A percentile compares a stretch with the other conserved stretches of the same genome.
Conservation (phyloP, 495 filamentous ascomycete species). For the Chlorociboria aeruginascens region DNA sequence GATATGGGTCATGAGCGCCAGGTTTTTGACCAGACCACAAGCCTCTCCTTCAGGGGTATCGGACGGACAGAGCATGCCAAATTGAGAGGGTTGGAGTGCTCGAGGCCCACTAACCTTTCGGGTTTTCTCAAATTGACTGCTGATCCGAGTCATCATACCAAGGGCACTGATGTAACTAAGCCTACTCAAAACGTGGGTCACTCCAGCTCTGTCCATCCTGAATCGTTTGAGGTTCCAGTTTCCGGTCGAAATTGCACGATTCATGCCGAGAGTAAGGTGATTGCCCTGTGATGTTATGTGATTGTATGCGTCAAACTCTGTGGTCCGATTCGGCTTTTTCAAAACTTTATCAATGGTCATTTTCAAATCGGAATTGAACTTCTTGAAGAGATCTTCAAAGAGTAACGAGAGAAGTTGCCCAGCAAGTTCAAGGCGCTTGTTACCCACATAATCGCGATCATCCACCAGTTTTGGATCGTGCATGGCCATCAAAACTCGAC, state of each 20-base stretch:
- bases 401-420: conserved; percentile 90
- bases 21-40: conserved; percentile 94
- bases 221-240: conserved; percentile 98
- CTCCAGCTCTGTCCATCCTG: conserved; percentile 94
- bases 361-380: conserved; percentile 77
- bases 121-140: conserved; percentile 97
- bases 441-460: conserved; percentile 94
- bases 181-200: conserved; percentile 91
- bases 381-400: conserved; percentile 96
- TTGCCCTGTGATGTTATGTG: conserved; percentile 66
- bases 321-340: conserved; percentile 75
- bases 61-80: conserved; percentile 92
- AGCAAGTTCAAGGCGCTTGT: conserved; percentile 88
- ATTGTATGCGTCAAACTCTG: conserved; percentile 72
- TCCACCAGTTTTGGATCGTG: conserved; percentile 82
- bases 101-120: conserved; percentile 90
- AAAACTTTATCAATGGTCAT: conserved; percentile 85
- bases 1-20: conserved; percentile 98
- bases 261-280: conserved; percentile 80
- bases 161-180: conserved; percentile 93
- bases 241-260: conserved; percentile 86
- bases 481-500: conserved; percentile 84
- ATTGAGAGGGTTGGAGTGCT: conserved; percentile 92
- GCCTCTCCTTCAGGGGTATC: conserved; percentile 98
- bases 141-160: conserved; percentile 99